Evolutionary conservation across 139 green algal genomes (phyloP).

Genomic region (Ostreobium quekettii): DNA sequence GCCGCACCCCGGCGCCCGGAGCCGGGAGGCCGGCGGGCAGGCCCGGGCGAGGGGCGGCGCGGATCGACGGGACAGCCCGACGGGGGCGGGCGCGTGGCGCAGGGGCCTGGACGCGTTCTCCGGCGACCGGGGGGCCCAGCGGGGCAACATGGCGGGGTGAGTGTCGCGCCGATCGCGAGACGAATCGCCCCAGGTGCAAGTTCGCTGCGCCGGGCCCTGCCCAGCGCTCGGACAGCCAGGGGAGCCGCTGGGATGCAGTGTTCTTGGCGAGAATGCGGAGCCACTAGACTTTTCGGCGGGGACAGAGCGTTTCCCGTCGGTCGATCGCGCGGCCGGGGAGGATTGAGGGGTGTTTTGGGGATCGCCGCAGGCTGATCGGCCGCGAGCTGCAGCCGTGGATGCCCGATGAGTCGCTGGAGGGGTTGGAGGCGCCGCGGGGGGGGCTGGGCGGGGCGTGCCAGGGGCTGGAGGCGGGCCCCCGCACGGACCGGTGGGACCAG

Average conservation of each 20-base stretch:
- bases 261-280: neutral
- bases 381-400: slow-evolving; percentile 69
- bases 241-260: neutral
- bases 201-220: neutral
- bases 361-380: slow-evolving; percentile 25
- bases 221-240: neutral
- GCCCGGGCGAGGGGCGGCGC: neutral
- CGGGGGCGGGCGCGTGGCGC: neutral
- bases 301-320: neutral
- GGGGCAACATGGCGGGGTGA: slow-evolving; percentile 12
- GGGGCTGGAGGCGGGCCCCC: slow-evolving; percentile 9
- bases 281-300: neutral
- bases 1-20: neutral
- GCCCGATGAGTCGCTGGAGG: slow-evolving; percentile 49
- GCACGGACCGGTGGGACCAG: too few relatives aligned
- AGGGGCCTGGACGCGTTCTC: neutral
- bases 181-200: neutral
- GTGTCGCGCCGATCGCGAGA: neutral
- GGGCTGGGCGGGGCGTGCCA: slow-evolving; percentile 21
- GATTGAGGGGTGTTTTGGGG: too few relatives aligned
- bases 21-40: neutral
- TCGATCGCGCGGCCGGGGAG: neutral
- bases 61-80: neutral
- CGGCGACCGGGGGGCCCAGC: neutral
- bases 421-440: neutral